Base-by-base conservation (phyloP, 83 land plant species). In the Picea engelmannii region DNA sequence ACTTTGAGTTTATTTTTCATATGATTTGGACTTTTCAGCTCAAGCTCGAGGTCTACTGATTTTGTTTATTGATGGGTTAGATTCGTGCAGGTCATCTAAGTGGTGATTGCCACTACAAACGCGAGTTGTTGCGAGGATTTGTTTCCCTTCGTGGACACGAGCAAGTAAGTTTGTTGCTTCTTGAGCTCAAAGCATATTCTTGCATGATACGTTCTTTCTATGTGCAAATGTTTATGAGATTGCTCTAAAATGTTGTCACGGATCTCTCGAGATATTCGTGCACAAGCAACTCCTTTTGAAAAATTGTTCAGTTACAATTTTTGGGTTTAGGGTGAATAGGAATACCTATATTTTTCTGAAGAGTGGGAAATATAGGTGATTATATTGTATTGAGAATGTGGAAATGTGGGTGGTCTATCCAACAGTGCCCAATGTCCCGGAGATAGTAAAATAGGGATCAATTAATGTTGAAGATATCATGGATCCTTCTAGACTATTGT, bases 21-120 rank as follows among this genome's bases (percentile, higher is more conserved):
- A 71, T 1, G 52, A 40, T 71, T 71, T 71, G 12, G n/a, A 42
- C 2, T 71, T 71, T 42, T 42, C 5, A 40, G 42, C 17, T 38
- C 44, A 20, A n/a, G 16, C 77, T 74, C 47, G 59, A n/a, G n/a
- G n/a, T 44, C 2, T 12, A 47, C 58, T 74, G 17, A 73, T 47
- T 47, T 20, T 70, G 4, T 74, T 47, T 74, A 24, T 74, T 21
- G 5, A 40, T 78, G 18, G 35, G 27, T 31, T 82, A 96, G 98
- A 96, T 96, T 74, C 90, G 99, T 52, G 97, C 97, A 76, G 93
- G 91, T 7, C 95, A 94, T 89, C 82, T 94, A 59, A 96, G 99
- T 88, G 99, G 99, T 67, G 97, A 96, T 86, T 96, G 99, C 83
- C 95, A 94, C 62, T 96, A 87, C 87, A 96, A 94, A 80, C 92